Conservation (phyloP, 2,329 filamentous ascomycete genomes). For the Cladophialophora yegresii region DNA sequence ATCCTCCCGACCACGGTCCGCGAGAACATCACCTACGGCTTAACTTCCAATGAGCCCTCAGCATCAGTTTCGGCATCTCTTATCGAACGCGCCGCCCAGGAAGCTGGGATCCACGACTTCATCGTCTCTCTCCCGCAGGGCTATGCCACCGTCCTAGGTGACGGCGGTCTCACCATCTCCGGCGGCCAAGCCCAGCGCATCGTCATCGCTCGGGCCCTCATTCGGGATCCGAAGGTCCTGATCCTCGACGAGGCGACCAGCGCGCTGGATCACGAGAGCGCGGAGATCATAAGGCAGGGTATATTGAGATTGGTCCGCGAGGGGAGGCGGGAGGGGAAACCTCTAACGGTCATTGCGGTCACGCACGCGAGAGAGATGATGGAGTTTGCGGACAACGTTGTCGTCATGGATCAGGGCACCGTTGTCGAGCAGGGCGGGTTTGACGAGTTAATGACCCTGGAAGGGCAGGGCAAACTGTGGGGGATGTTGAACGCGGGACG, state of each 20-base stretch:
- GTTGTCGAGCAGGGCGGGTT: slow-evolving; percentile 71
- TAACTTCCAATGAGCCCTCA: slow-evolving; percentile 57
- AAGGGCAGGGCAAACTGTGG: slow-evolving; percentile 39
- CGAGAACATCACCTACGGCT: slow-evolving; percentile 71
- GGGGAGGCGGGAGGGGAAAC: slow-evolving; percentile 37
- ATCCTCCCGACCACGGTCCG: slow-evolving; percentile 54
- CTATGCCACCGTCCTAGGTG: slow-evolving; percentile 71
- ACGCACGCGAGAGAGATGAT: slow-evolving; percentile 88
- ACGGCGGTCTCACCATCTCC: slow-evolving; percentile 68
- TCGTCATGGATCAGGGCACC: slow-evolving; percentile 69
- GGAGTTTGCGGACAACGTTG: slow-evolving; percentile 70
- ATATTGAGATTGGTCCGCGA: slow-evolving; percentile 45
- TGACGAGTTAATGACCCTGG: slow-evolving; percentile 55
- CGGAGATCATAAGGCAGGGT: slow-evolving; percentile 64
- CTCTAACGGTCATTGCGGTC: slow-evolving; percentile 74
- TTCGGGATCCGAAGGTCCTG: slow-evolving; percentile 69
- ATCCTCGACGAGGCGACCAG: slow-evolving; percentile 87
- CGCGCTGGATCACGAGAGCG: slow-evolving; percentile 71
- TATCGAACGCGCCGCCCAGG: slow-evolving; percentile 57
- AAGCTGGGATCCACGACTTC: slow-evolving; percentile 71
- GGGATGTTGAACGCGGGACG: slow-evolving; percentile 47
- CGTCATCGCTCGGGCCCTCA: slow-evolving; percentile 76
- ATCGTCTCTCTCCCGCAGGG: slow-evolving; percentile 69
- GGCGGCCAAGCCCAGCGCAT: slow-evolving; percentile 83
- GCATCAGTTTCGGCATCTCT: slow-evolving; percentile 39